Conservation (phyloP, 192 early-diverging fungal species). For the Hyaloraphidium curvatum region DNA sequence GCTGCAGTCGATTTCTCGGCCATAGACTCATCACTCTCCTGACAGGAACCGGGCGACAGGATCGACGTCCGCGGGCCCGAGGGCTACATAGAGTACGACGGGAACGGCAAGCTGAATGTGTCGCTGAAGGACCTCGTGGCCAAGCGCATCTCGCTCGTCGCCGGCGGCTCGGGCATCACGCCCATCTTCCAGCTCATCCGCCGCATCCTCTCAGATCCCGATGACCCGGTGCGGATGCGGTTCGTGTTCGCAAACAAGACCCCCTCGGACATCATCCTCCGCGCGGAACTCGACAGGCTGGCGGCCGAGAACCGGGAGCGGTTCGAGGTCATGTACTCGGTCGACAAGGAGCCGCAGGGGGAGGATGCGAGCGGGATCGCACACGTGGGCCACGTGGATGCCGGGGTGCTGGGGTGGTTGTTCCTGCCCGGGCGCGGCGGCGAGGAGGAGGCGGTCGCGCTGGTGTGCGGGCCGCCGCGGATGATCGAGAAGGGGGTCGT, state of each 20-base stretch:
- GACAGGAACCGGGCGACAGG: too few species aligned
- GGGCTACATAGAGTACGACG: too few species aligned
- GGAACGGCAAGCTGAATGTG: background rate
- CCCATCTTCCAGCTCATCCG: background rate
- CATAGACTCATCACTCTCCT: too few species aligned
- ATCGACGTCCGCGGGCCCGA: too few species aligned
- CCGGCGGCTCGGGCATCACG: background rate
- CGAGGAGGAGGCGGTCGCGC: background rate
- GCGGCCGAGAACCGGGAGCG: background rate
- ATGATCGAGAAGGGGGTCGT: background rate
- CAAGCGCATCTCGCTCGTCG: constrained; percentile 1
- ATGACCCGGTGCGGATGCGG: background rate
- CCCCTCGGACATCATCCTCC: background rate
- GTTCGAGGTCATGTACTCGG: background rate
- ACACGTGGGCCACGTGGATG: background rate
- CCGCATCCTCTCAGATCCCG: background rate
- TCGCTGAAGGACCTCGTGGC: background rate
- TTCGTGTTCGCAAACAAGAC: background rate
- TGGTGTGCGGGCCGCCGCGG: background rate
- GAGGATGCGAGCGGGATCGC: background rate
- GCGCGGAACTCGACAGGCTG: background rate
- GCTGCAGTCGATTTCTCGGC: too few species aligned
- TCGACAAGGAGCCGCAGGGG: background rate
- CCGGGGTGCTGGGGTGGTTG: background rate
- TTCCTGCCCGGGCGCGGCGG: background rate